Base-by-base conservation (phyloP, 1,139 yeast species). In the Zygosaccharomyces sapae region DNA sequence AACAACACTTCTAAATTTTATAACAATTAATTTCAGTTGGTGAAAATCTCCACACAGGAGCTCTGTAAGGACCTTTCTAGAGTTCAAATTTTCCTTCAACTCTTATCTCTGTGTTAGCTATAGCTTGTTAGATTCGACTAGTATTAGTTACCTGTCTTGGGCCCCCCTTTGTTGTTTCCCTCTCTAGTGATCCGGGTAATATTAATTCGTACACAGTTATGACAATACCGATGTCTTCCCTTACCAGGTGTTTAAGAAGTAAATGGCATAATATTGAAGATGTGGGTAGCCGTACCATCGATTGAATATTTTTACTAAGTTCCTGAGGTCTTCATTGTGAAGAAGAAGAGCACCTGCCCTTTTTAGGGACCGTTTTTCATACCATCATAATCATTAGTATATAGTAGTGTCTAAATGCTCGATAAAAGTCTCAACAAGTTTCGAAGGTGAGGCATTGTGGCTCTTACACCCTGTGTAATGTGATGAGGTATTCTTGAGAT, bases 401-500 rank as follows among this genome's bases (percentile, higher is more conserved):
- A n/a, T n/a, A n/a, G 13, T 34, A 30, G 13, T 36, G 12, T 10
- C 37, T 44, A 50, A 18, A 50, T 41, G 46, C 48, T 50, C n/a
- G 51, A 45, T 16, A 50, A 46, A 19, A 50, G 42, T 27, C 42
- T 48, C n/a, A 50, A 31, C 10, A 48, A 22, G 30, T 40, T 41
- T 24, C 39, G 33, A 10, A 50, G 31, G n/a, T 49, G 48, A 24
- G 51, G 45, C 5, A 33, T 5, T 12, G 46, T 33, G 25, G 40
- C 18, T 20, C 35, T 43, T 13, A 34, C 38, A 22, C 33, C 13
- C n/a, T 7, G 18, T 5, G 30, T 13, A n/a, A 48, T n/a, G 40
- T 33, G 33, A 5, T 8, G 19, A 8, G 48, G 47, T 22, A 48
- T 6, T 24, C 35, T 40, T 27, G 43, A 30, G 16, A 45, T 18